Percentiles rank a stretch among this genome's conserved stretches.
phyloP scores from a whole-genome alignment of 2,329 filamentous ascomycete species.

The Gyromitra esculenta region DNA sequence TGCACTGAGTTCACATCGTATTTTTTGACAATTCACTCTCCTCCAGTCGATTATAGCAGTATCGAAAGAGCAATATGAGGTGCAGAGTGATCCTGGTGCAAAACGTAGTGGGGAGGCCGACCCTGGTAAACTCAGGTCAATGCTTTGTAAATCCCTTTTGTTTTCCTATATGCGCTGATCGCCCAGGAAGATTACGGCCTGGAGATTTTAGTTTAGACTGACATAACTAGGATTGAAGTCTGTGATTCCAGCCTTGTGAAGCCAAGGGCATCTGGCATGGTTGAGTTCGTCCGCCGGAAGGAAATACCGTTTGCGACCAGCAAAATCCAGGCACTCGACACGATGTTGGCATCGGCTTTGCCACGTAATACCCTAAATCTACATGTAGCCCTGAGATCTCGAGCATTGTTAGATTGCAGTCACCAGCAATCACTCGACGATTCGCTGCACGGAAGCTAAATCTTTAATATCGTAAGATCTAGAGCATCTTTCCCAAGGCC shows the following conservation, averaged over 20 bases:
- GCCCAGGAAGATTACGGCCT: neutral
- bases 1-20: neutral
- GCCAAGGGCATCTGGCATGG: constrained; percentile 8
- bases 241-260: neutral
- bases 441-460: constrained; percentile 4
- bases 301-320: constrained; percentile 7
- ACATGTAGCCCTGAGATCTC: neutral
- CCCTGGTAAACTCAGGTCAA: neutral
- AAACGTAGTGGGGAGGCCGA: constrained; percentile 7
- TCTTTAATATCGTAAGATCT: neutral
- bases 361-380: constrained; percentile 22
- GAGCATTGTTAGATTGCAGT: neutral
- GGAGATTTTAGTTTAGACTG: neutral
- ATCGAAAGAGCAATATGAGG: constrained; percentile 26
- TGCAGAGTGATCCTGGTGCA: constrained; percentile 1
- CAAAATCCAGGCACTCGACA: neutral
- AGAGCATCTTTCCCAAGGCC: neutral
- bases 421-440: constrained; percentile 37
- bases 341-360: constrained; percentile 4
- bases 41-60: constrained; percentile 17
- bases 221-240: neutral
- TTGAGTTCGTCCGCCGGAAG: neutral
- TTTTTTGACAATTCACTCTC: constrained; percentile 12
- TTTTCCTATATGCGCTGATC: constrained; percentile 20
- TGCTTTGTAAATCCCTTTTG: constrained; percentile 32